These are phyloP conservation scores for Cicer judaicum DNA, from an alignment of 306 rosid genomes.

Conservation along the genomic window DNA sequence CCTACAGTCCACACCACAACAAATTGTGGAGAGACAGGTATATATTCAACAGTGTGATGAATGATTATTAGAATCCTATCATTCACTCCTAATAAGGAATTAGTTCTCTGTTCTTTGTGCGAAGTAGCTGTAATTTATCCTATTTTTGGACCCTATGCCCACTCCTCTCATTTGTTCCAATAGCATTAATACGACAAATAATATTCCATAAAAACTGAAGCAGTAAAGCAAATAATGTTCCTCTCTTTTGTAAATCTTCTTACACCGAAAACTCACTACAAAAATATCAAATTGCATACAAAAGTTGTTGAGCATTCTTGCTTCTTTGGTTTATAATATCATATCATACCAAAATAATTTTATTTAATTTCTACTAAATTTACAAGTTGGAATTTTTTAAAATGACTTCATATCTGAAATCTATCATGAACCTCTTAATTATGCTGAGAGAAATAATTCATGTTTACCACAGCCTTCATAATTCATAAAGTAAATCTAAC, in stretches of 20 bases:
- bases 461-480: neutral
- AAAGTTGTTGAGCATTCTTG: neutral
- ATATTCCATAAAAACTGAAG: slow-evolving; percentile 9
- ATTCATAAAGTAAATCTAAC: slow-evolving; percentile 34
- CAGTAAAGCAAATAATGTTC: neutral
- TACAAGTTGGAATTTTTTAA: neutral
- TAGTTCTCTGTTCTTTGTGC: slow-evolving; percentile 38
- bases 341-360: neutral
- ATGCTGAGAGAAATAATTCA: neutral
- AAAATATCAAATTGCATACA: too few species aligned
- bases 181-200: neutral
- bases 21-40: neutral
- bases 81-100: slow-evolving; percentile 21
- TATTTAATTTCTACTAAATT: too few species aligned
- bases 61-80: slow-evolving; percentile 26
- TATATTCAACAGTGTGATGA: slow-evolving; percentile 14
- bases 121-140: neutral
- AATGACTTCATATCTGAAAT: neutral
- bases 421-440: neutral
- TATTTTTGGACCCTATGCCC: neutral
- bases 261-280: too few species aligned
- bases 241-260: neutral
- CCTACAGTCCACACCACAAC: neutral
- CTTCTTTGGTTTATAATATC: neutral
- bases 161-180: slow-evolving; percentile 11